Evolutionary conservation across 2,329 filamentous ascomycete genomes (phyloP), one percentile per base, ranked within the genome.

Genomic region (Aspergillus pseudonomiae): DNA sequence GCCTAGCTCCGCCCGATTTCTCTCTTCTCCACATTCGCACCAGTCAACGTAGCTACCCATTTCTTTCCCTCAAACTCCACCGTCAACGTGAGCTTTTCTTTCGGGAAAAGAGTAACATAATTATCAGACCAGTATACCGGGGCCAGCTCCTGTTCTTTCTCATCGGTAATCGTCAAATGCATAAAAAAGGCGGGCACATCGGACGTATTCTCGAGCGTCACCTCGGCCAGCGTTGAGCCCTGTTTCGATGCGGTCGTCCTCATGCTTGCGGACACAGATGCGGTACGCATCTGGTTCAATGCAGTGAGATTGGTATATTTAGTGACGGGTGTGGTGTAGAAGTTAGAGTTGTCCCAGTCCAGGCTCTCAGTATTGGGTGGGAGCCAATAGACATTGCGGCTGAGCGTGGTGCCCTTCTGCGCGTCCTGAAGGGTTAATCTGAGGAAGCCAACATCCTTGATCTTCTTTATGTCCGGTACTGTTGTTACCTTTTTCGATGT

Each of bases 301-400:
- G 80, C 75, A 0, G 78, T 83, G 63, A 81, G 83, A 59, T 88
- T 72, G 0, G 81, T 79, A 62, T 82, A 88, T 5, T 78, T 61
- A 0, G 78, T 81, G 0, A 88, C 84, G 0, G 86, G 86, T 0
- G 87, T 89, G 66, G 81, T 77, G 65, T 83, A 88, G 86, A 86
- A 90, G 1, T 81, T 83, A 3, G 86, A 87, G 1, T 81, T 77
- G 0, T 79, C 75, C 86, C 87, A 89, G 64, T 85, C 78, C 6
- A 89, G 72, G 0, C 71, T 73, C 67, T 89, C 87, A 0, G 77
- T 62, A 0, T 75, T 73, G 0, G 74, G 71, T 1, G 83, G 70
- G 0, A 89, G 67, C 86, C 87, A 89, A 77, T 89, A 89, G 0
- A 88, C 83, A 65, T 88, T 89, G 2, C 85, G 79, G 64, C 84